These are phyloP conservation scores for Ogataea glucozyma DNA, from an alignment of 805 yeast genomes.

Conservation along the genomic window DNA sequence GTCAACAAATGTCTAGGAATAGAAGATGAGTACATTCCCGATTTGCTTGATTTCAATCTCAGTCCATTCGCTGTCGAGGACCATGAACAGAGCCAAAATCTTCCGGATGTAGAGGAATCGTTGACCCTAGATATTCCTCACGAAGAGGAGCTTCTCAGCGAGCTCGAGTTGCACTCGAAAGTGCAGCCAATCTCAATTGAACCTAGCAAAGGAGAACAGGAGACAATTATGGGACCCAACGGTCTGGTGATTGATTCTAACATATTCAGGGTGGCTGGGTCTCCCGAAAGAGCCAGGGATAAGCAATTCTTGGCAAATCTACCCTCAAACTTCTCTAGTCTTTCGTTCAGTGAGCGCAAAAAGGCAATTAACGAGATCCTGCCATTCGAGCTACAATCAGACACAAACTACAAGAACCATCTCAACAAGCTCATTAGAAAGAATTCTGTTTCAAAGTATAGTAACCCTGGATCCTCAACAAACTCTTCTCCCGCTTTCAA, in stretches of 20 bases:
- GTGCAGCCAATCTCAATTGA: constrained; percentile 34
- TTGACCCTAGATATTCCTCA: constrained; percentile 9
- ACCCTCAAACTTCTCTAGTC: constrained; percentile 49
- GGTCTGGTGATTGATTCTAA: constrained; percentile 19
- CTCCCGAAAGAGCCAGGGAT: constrained; percentile 41
- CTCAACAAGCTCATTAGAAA: constrained; percentile 32
- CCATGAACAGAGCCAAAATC: not conserved
- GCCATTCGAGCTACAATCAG: constrained; percentile 29
- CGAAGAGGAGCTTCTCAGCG: constrained; percentile 17
- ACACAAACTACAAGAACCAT: constrained; percentile 34
- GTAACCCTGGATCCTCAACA: constrained; percentile 10
- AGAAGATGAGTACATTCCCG: constrained; percentile 79
- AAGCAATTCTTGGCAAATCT: constrained; percentile 43
- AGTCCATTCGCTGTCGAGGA: constrained; percentile 17
- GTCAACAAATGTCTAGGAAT: constrained; percentile 41
- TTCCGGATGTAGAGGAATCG: constrained; percentile 8
- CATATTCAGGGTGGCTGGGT: constrained; percentile 29
- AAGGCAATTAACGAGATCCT: constrained; percentile 33
- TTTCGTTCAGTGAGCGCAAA: constrained; percentile 55
- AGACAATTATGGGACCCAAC: constrained; percentile 1
- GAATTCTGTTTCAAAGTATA: constrained; percentile 22
- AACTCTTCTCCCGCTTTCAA: constrained; percentile 27
- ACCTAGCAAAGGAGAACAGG: not conserved
- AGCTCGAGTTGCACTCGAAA: constrained; percentile 26
- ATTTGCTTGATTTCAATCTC: constrained; percentile 43